Base-by-base conservation (phyloP, 2,329 filamentous ascomycete genomes). In the Ramichloridium luteum region DNA sequence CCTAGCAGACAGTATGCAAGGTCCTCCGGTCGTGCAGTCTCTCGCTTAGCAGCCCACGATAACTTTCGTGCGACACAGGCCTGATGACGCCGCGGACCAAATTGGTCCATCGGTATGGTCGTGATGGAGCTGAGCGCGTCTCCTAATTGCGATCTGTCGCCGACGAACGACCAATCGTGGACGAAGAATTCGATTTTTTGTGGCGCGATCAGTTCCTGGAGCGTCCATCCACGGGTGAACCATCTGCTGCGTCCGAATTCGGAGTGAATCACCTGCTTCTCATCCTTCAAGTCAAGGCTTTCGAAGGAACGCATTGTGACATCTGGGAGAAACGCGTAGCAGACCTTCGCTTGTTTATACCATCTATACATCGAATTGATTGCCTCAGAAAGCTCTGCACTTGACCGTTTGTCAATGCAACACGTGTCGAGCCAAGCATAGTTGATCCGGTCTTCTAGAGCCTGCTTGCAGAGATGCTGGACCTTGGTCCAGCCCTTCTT, bases 401-500 rank as follows among this genome's bases (percentile, higher is more conserved):
- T 53, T 34, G 46, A 54, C 1, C 37, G 38, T 36, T 58, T 58
- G 37, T 58, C 51, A 34, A 60, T 59, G 31, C 57, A 60, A 40
- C 52, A 57, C 1, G 55, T 59, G 38, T 60, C 57, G 4, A 57
- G 43, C 57, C 57, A 60, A n/a, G 48, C 39, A 25, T 54, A 58
- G 4, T 38, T 36, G 4, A 51, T 32, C 6, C 43, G 46, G 28
- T 57, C 51, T 3, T 36, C 32, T 6, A 32, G 16, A 2, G 46
- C 46, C 22, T 37, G 42, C 13, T 23, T 30, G 25, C 43, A 45
- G 5, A 37, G 29, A 14, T 35, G 28, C n/a, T 37, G 29, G 30
- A 49, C 41, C 30, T 49, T 49, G 5, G 27, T 32, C 20, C 39
- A 48, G 2, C 45, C 45, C 6, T 28, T 13, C 35, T 45, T 45